These are phyloP conservation scores for Dissophora ornata DNA, from an alignment of 192 early-diverging fungal genomes.

Conservation along the genomic window DNA sequence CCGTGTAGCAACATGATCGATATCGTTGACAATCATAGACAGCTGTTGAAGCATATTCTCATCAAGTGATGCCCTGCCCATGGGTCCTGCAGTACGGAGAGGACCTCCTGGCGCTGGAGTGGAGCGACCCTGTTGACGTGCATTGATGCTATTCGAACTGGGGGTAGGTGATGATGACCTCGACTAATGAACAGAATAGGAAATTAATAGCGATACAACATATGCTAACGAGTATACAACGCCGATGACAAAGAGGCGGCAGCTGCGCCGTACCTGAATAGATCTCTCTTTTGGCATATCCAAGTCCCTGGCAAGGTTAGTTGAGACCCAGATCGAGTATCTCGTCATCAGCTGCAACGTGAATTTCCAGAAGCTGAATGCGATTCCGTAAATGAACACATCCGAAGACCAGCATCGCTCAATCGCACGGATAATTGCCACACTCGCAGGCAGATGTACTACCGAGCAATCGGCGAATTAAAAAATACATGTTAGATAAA, in stretches of 20 bases:
- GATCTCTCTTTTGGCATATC: slow-evolving; percentile 13
- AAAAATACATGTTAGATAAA: not conserved
- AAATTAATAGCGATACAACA: not conserved
- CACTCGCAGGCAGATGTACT: slow-evolving; percentile 57
- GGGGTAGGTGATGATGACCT: slow-evolving; percentile 34
- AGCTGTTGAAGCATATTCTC: slow-evolving; percentile 54
- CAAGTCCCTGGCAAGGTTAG: slow-evolving; percentile 22
- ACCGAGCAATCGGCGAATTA: not conserved
- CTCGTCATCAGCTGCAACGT: slow-evolving; percentile 63
- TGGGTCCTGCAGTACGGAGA: slow-evolving; percentile 11
- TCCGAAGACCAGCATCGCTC: slow-evolving; percentile 68
- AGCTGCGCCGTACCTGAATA: slow-evolving; percentile 21
- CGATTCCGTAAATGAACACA: slow-evolving; percentile 66
- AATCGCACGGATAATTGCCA: slow-evolving; percentile 63
- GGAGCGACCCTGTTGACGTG: slow-evolving; percentile 11
- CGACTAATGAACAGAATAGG: slow-evolving; percentile 10
- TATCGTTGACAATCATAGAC: slow-evolving; percentile 53
- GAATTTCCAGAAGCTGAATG: slow-evolving; percentile 71
- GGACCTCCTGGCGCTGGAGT: slow-evolving; percentile 19
- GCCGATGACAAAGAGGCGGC: too few species aligned
- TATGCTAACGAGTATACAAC: not conserved
- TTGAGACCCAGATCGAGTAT: slow-evolving; percentile 36
- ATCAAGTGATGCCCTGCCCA: slow-evolving; percentile 18
- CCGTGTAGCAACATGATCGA: slow-evolving; percentile 48
- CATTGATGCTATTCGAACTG: slow-evolving; percentile 12